phyloP scores from a whole-genome alignment of 108 stramenopile genomes.

The Cylindrotheca fusiformis region DNA sequence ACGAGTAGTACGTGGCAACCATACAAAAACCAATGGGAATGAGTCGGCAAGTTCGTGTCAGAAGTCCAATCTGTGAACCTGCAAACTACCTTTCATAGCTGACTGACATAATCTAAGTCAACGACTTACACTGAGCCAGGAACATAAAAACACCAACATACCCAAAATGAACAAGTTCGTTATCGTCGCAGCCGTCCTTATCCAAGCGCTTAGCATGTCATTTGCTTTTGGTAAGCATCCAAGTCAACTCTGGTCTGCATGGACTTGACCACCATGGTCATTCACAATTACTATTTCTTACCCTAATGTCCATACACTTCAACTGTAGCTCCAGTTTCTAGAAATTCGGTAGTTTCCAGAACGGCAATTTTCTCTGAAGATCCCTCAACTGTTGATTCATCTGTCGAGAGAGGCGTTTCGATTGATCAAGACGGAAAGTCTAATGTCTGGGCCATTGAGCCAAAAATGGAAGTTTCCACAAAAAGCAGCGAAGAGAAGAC shows the following conservation, averaged over 20 bases:
- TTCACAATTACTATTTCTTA: no score
- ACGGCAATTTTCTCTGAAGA: constrained; percentile 8
- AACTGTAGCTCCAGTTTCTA: constrained; percentile 3
- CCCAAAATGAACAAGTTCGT: neutral
- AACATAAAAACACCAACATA: no score
- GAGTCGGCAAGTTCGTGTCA: no score
- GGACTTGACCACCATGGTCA: no score
- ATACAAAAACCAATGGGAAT: no score
- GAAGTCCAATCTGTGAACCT: no score
- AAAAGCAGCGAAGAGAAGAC: constrained; percentile 78
- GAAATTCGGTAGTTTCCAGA: neutral
- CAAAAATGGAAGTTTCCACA: constrained; percentile 90
- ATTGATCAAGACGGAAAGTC: constrained; percentile 94
- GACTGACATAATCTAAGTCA: no score
- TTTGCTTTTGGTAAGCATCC: constrained; percentile 19
- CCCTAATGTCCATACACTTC: no score
- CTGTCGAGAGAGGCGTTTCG: constrained; percentile 78
- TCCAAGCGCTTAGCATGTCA: constrained; percentile 14
- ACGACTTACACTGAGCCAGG: no score
- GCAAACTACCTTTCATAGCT: no score
- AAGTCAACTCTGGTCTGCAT: no score
- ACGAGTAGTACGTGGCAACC: no score
- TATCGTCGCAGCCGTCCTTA: neutral
- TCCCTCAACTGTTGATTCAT: neutral
- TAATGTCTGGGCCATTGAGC: constrained; percentile 97